Base-by-base conservation (phyloP, 1,284 basidiomycete genomes). In the Ceratobasidium sp. region DNA sequence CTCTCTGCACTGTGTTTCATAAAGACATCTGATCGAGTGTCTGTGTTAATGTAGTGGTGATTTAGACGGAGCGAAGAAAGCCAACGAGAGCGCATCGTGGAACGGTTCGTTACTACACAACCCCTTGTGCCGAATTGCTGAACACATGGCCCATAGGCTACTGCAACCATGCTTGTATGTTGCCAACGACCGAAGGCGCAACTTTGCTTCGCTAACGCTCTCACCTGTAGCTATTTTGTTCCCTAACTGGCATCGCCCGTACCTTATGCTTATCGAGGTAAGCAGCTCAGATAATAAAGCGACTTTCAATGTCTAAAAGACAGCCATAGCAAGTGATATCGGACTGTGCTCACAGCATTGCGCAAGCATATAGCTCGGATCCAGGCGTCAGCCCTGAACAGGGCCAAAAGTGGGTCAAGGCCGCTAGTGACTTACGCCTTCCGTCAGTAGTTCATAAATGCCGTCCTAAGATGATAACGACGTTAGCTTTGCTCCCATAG, bases 231-330 rank as follows among this genome's bases (percentile, higher is more conserved):
- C 71, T 5, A 39, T 74, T n/a, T 23, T 73, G 42, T 73, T 73
- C 23, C 74, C 75, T 17, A 68, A 54, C 23, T 78, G 77, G 77
- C 77, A 78, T 65, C 77, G 77, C 15, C 64, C 74, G 8, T 68
- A 65, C 23, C 20, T 78, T 20, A 56, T 78, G 26, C 33, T 68
- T 13, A 35, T 78, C 10, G 77, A 77, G 56, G 77, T 77, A 68
- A 20, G 73, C 20, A 6, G 2, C 11, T 17, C 20, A 3, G 10
- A n/a, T 23, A 51, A n/a, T 20, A 20, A 7, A 7, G 3, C 3
- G 20, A 6, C 13, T 51, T 15, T 23, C 2, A 1, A 20, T 8
- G 7, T 51, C 49, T 51, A 20, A 20, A 4, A 7, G 49, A 49
- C 28, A 1, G 42, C 33, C 23, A 11, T 33, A 78, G 77, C 77